Base-by-base conservation (phyloP, 192 early-diverging fungal genomes). In the Mortierella hygrophila region DNA sequence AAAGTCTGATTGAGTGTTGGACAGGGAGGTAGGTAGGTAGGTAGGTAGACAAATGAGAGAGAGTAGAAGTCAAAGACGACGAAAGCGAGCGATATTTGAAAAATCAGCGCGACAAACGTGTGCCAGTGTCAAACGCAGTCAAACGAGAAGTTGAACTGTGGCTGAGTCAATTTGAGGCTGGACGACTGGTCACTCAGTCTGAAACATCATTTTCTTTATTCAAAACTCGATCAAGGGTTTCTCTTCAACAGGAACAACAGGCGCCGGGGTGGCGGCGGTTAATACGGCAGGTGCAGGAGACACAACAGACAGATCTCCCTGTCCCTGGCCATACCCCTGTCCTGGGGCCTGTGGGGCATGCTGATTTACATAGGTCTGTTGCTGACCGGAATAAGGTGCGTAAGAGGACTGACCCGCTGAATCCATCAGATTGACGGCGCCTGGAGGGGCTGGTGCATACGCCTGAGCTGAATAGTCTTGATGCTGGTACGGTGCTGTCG, bases 181-280 rank as follows among this genome's bases (percentile, higher is more conserved):
- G 5, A 18, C 5, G 49, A 4, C 18, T 5, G 18, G 16, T 4
- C 16, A 16, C 16, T 18, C 47, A 52, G 49, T 52, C 49, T 38
- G 7, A 70, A 47, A 47, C n/a, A 72, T 46, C 75, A 35, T 40
- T 44, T 55, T 72, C 7, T 76, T 5, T 4, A 29, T 2, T 80
- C 75, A 93, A 11, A 93, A 81, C 70, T 93, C 92, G 77, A 93
- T 93, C 78, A 93, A 75, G 20, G 92, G 92, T n/a, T 92, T 91
- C 42, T 93, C 92, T 65, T 91, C 82, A 49, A 80, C 87, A 69
- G 83, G 80, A 2, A 47, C 76, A 4, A 74, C 71, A 23, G 71
- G 76, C 3, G 81, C 29, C 6, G n/a, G 6, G 10, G 60, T 4
- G 3, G 60, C 0, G 4, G 60, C 16, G 60, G 60, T 29, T 35